Evolutionary conservation across 2,329 filamentous ascomycete species (phyloP), one percentile per base, ranked within the genome.

Genomic region (Ophiosphaerella herpotricha): DNA sequence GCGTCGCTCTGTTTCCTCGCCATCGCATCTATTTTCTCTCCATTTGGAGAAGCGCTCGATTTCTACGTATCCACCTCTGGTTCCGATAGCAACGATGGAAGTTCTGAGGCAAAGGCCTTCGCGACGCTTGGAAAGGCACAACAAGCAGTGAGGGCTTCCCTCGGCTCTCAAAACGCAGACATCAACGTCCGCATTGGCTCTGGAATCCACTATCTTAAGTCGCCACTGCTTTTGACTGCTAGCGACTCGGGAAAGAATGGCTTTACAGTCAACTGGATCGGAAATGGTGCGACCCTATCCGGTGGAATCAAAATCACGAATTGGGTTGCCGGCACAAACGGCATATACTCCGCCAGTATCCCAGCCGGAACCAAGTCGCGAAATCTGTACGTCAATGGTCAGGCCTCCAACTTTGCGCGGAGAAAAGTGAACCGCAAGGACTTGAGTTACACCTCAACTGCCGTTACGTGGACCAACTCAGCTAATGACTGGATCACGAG

Each of bases 61-160:
- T 38, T 73, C 75, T 53, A 79, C 71, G 45, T 77, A 63, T 58
- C 68, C 76, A 70, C 74, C 70, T 43, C 71, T 71, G 48, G 66
- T 70, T 13, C 46, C 50, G 43, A 42, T 49, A 39, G 49, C 57
- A 39, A 37, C 21, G 39, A 37, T 39, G 48, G 50, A 26, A 35
- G 43, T 39, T 43, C 41, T 2, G 41, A 43, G 26, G 41, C 9
- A 9, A 43, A 43, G n/a, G 32, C 41, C 5, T 49, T 54, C 43
- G 32, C 48, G 21, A 57, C 47, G 3, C 44, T 57, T 11, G 29
- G 44, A 11, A 54, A 49, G 33, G 50, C 50, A 12, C 54, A 57
- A 29, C 44, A 54, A 45, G 44, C 45, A 36, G 50, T 57, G 31
- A 44, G 54, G 13, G 42, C 31, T 21, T 41, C 51, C 32, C 39